Percentiles rank a stretch among this genome's conserved stretches.
These are phyloP conservation scores for Ceratocystis diversiconidia DNA, from an alignment of 2,329 filamentous ascomycete genomes.

Conservation along the genomic window DNA sequence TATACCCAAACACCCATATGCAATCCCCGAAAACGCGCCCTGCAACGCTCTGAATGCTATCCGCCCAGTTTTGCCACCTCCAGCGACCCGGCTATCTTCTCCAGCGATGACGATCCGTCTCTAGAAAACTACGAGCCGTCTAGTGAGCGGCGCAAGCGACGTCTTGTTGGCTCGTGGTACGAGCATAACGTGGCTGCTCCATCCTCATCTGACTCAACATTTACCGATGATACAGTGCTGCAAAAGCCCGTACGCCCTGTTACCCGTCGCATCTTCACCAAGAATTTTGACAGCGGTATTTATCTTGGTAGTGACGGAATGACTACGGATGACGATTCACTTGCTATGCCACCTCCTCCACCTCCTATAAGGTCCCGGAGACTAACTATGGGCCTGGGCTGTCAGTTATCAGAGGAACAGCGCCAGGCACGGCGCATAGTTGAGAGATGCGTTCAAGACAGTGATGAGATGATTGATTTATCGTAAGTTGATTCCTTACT, in stretches of 20 bases:
- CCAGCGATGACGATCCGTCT: constrained; percentile 55
- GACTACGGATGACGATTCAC: constrained; percentile 7
- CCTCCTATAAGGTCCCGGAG: constrained; percentile 2
- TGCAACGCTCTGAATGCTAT: constrained; percentile 23
- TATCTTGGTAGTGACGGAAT: constrained; percentile 44
- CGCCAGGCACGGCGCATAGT: constrained; percentile 33
- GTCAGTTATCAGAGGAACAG: constrained; percentile 29
- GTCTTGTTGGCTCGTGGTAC: constrained; percentile 55
- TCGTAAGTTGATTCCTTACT: constrained; percentile 32
- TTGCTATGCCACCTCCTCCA: constrained; percentile 8
- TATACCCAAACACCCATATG: constrained; percentile 21
- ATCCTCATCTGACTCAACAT: constrained; percentile 35
- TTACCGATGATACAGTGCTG: constrained; percentile 28
- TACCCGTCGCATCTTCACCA: constrained; percentile 39
- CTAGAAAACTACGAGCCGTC: constrained; percentile 44
- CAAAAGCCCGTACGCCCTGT: constrained; percentile 25
- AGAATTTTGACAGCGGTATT: constrained; percentile 54
- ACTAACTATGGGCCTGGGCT: constrained; percentile 10
- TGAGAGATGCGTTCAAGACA: constrained; percentile 40
- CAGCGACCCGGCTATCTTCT: constrained; percentile 58
- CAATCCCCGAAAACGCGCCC: constrained; percentile 29
- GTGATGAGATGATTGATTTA: constrained; percentile 46
- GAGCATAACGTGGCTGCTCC: constrained; percentile 34
- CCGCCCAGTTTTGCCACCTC: constrained; percentile 39
- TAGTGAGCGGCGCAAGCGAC: constrained; percentile 42